phyloP scores from a whole-genome alignment of 2,329 filamentous ascomycete genomes.

The Akanthomyces lecanii region DNA sequence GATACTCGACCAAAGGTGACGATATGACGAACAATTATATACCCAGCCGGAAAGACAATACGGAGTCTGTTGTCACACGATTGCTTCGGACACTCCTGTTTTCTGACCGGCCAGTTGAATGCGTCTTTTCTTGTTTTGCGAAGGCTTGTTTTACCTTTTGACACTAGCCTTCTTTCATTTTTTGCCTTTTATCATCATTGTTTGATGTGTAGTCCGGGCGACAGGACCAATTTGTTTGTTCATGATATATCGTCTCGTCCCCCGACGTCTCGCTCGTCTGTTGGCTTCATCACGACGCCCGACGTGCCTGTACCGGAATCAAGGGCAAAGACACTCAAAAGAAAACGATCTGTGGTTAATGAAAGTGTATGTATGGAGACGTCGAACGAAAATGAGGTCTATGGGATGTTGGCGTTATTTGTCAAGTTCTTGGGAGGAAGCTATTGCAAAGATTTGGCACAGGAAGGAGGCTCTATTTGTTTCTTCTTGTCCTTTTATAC shows the following conservation, averaged over 20 bases:
- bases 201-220: background rate
- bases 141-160: background rate
- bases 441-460: background rate
- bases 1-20: background rate
- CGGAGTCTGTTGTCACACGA: background rate
- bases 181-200: background rate
- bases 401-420: background rate
- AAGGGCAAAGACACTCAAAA: background rate
- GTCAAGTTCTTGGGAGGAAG: background rate
- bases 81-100: background rate
- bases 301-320: too few species aligned
- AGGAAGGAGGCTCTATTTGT: background rate
- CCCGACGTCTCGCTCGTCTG: background rate
- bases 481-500: background rate
- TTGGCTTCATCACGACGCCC: background rate
- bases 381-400: background rate
- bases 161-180: background rate
- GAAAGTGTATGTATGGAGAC: background rate
- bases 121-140: background rate
- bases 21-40: constrained; percentile 14
- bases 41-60: constrained; percentile 1
- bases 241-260: background rate
- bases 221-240: background rate
- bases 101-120: constrained; percentile 7
- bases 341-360: background rate